Base-by-base conservation (phyloP, 2,329 filamentous ascomycete genomes). In the Pleoardoris graminearum region DNA sequence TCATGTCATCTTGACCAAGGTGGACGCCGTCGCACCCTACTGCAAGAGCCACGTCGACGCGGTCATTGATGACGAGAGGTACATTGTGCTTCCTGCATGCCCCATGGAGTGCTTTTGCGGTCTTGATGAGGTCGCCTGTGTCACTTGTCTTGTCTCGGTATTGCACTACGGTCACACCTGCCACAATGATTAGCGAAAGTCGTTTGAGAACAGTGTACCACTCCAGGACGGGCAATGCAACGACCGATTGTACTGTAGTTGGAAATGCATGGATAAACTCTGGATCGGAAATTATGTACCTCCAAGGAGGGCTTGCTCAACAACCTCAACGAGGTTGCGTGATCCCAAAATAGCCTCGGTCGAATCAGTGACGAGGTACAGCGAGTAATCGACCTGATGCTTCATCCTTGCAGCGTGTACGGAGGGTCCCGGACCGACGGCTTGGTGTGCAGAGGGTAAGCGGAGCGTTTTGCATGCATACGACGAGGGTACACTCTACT, bases 291-390 rank as follows among this genome's bases (percentile, higher is more conserved):
- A n/a, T n/a, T 17, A 41, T 64, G 74, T 68, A 78, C 91, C 91
- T 72, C 90, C 91, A 70, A 83, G 78, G 45, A 96, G 74, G 17
- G 91, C 88, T 39, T 84, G 81, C 65, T 88, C 85, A 48, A 97
- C 91, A 1, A 96, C 86, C 8, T 82, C 63, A 54, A 84, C 82
- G 32, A 97, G 80, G 69, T 91, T 82, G 62, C 82, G 83, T 57
- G 81, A 76, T 49, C 89, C 89, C 37, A 97, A 85, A 61, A 96
- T 91, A 29, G 85, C 85, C 12, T 87, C 83, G n/a, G 91, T 96
- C 45, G 91, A 94, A 80, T 97, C 92, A 4, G 92, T 97, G 62
- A 97, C 92, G 52, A 97, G 82, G 71, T 97, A 97, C 33, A 97
- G 79, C 43, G 87, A 86, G 72, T 95, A 92, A 75, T 96, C 85